Base-by-base conservation (phyloP, 306 rosid genomes). In the Canavalia gladiata region DNA sequence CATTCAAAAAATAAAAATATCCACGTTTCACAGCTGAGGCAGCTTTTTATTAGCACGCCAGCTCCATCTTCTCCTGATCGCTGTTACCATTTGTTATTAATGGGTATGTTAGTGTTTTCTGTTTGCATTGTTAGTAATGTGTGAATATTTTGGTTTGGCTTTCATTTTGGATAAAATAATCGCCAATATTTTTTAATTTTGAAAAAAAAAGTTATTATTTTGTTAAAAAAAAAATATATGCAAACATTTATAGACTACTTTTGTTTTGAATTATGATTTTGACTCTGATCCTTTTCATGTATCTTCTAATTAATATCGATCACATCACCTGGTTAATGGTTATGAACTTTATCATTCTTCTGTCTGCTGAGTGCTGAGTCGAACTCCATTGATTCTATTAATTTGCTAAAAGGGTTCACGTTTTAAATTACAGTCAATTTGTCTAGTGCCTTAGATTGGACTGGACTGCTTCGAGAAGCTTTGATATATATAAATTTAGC, bases 281-380 rank as follows among this genome's bases (percentile, higher is more conserved):
- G 18, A 45, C 47, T 42, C 6, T 46, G 46, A 18, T 52, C 43
- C 51, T 18, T 8, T 56, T 73, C 28, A 55, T 18, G 2, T n/a
- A 29, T 58, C 45, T 30, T 60, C 47, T 2, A 34, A 49, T 46
- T 47, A 34, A 49, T 25, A 63, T 47, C 9, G 49, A 33, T 47
- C 62, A 46, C 39, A 33, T 43, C 49, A 12, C 35, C 4, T 59
- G 49, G 31, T 65, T 67, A 42, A 67, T 41, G 60, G 7, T 8
- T 46, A 12, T 29, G 49, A 46, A 35, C 41, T 63, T 75, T 46
- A n/a, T n/a, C 8, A 47, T 46, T 62, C 72, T 62, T 76, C 0
- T n/a, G 72, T 47, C 68, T 74, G 68, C 78, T 37, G 25, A 18
- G 25, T 18, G 41, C 41, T 57, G 45, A 75, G 69, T 75, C 45